Evolutionary conservation across 306 rosid species (phyloP), one percentile per base, ranked within the genome.

Genomic region (Cucumis cinereus): DNA sequence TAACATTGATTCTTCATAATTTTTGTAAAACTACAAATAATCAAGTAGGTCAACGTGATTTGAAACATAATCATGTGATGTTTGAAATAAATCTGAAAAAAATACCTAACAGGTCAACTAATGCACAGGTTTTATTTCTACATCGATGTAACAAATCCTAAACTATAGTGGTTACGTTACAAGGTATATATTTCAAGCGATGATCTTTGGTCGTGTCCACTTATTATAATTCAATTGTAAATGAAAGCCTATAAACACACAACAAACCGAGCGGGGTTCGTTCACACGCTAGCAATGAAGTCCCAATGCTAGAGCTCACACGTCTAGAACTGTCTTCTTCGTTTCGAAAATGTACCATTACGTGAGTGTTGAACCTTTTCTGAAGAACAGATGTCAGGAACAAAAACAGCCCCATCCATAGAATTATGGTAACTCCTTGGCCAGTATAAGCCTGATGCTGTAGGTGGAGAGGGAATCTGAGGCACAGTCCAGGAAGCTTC

Each of bases 391-490:
- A 89, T 73, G 77, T 92, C 88, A 19, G 98, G 98, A 86, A 90
- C 99, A 82, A 72, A 90, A 23, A 72, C 69, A 16, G 88, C 72
- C 72, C 77, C 70, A 57, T 88, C 69, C 14, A 79, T 80, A 41
- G 85, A 77, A 77, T 62, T 78, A 33, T 78, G 90, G 77, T 64
- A 81, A 82, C 79, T 66, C 80, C 84, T 83, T 10, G 96, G 92
- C 98, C 98, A 95, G 84, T 84, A 6, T 38, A 94, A 73, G 14
- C 99, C 99, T 0, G 98, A 92, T 52, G 93, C 87, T 30, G 98
- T 95, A 55, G 98, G 98, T 6, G 97, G 99, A 20, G 99, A 95
- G 76, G 93, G 87, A 28, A 89, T 73, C 83, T 89, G 90, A 53
- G 98, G 99, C 76, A 95, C 99, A 4, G 82, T 83, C 92, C 92